Evolutionary conservation across 768 basidiomycete genomes (phyloP).

Genomic region (Russula sp.): DNA sequence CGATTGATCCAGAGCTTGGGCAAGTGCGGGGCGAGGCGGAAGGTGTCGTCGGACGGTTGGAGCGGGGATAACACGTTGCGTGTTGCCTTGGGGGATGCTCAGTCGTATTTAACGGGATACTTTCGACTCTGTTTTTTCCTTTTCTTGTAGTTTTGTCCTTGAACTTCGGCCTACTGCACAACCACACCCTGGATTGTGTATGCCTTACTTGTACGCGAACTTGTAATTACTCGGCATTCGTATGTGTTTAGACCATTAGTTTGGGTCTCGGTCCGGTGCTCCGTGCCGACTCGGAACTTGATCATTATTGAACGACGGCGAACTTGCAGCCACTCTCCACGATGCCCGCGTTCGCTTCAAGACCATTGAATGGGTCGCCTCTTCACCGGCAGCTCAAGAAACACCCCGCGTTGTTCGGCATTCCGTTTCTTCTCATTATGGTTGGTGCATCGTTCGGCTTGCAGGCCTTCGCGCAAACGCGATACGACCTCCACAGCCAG

Average conservation of each 20-base stretch:
- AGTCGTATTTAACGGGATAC: not conserved
- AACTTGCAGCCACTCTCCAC: not conserved
- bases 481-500: constrained; percentile 84
- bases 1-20: constrained; percentile 32
- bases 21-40: constrained; percentile 34
- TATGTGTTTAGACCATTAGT: constrained; percentile 1
- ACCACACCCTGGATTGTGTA: not conserved
- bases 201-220: constrained; percentile 3
- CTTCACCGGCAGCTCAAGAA: constrained; percentile 28
- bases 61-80: constrained; percentile 20
- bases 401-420: constrained; percentile 71
- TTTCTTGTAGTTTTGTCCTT: not conserved
- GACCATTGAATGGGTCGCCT: constrained; percentile 12
- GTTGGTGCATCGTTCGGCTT: constrained; percentile 84
- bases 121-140: not conserved
- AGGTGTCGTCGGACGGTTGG: constrained; percentile 31
- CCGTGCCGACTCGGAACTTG: not conserved
- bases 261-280: not conserved
- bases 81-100: not conserved
- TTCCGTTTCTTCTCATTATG: constrained; percentile 81
- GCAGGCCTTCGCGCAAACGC: constrained; percentile 76
- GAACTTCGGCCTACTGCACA: not conserved
- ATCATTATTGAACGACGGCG: not conserved
- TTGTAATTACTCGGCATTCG: constrained; percentile 16
- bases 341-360: constrained; percentile 22